A percentile compares a stretch with the other conserved stretches of the same genome.
Conservation (phyloP, 352 stramenopile species). For the Globisporangium camurandrum region DNA sequence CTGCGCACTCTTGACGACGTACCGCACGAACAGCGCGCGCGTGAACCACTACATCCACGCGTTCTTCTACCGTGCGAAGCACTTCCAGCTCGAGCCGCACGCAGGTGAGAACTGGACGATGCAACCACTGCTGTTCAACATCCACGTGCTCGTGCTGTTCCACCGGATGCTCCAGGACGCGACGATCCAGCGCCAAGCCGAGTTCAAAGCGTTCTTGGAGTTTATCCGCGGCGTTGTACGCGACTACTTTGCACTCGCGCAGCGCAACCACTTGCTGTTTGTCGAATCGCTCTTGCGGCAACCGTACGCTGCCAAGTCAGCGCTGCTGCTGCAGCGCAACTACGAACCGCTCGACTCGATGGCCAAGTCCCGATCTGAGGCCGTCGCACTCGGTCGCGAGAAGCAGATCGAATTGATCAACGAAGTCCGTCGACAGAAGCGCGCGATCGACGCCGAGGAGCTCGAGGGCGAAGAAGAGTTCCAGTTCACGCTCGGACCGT, state of each 20-base stretch:
- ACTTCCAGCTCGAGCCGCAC: constrained; percentile 69
- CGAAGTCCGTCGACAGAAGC: constrained; percentile 58
- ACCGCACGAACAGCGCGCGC: constrained; percentile 71
- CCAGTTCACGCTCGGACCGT: constrained; percentile 52
- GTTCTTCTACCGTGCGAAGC: constrained; percentile 79
- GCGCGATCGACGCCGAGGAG: constrained; percentile 64
- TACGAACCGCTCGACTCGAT: constrained; percentile 67
- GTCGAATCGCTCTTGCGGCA: constrained; percentile 70
- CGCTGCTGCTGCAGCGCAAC: constrained; percentile 61
- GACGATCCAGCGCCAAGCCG: constrained; percentile 40
- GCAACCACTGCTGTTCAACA: constrained; percentile 84
- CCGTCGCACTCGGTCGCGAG: constrained; percentile 53
- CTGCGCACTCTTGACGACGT: constrained; percentile 54
- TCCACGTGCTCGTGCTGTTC: constrained; percentile 72
- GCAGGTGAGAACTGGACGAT: constrained; percentile 78
- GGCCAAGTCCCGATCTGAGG: constrained; percentile 49
- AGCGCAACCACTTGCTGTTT: constrained; percentile 79
- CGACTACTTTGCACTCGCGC: constrained; percentile 70
- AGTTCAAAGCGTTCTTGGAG: constrained; percentile 66
- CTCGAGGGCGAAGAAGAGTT: constrained; percentile 78
- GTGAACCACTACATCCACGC: constrained; percentile 88
- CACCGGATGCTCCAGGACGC: constrained; percentile 82
- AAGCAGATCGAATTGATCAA: constrained; percentile 49
- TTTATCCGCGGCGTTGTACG: constrained; percentile 74
- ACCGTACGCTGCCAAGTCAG: constrained; percentile 57